Evolutionary conservation across 208 protist species (phyloP), one percentile per base, ranked within the genome.

Genomic region (Trypanosoma brucei): DNA sequence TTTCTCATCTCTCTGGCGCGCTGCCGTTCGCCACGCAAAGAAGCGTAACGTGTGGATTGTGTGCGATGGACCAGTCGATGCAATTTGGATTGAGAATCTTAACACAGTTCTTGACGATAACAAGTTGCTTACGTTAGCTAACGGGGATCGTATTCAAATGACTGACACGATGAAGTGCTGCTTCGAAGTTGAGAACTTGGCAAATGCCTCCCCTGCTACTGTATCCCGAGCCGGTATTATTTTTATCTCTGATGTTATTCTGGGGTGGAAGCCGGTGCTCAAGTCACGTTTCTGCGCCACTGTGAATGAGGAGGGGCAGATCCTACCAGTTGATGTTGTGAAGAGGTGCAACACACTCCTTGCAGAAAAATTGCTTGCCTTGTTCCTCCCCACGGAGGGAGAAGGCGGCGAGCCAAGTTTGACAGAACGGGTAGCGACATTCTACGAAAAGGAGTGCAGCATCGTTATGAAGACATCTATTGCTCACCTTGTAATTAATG

Each of bases 71-170:
- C 97, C 97, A n/a, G 97, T 99, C 34, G 97, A 99, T 80, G 94
- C 97, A 36, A 98, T 99, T 72, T 99, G 97, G 97, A 99, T 99
- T 84, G 98, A 99, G 83, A 99, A 98, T 82, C 78, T 99, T 13
- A 99, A 99, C 83, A 98, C 97, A 2, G 98, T 99, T 53, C 88
- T 99, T 11, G 98, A 99, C 75, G 98, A 99, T 81, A 99, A 99
- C 90, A 98, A 98, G 73, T 83, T 98, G 62, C 83, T 99, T n/a
- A 99, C 98, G 30, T 81, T 99, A 6, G 97, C 97, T 33, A 99
- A 98, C 70, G 96, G 96, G 59, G 97, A 98, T 69, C 90, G 97
- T 49, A 96, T 98, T 71, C 93, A 96, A 64, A 99, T 99, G 97
- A 88, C 90, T 31, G 84, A 96, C 64, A 96, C 93, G 50, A 93